These are phyloP conservation scores for Penicillium verrucosum DNA, from an alignment of 2,329 filamentous ascomycete species.

Conservation along the genomic window DNA sequence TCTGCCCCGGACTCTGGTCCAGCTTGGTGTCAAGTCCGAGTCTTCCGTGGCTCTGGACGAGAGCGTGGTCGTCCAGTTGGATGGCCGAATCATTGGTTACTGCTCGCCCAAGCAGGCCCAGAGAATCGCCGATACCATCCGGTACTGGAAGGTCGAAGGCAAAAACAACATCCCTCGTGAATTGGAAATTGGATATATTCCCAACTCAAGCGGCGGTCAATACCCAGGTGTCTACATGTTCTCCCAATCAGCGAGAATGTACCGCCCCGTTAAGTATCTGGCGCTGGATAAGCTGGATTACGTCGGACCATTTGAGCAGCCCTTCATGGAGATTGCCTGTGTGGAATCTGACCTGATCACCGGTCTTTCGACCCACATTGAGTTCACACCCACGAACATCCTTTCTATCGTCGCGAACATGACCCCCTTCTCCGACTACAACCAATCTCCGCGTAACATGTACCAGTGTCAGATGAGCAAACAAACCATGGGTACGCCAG, in stretches of 20 bases:
- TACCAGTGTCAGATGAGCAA: constrained; percentile 99
- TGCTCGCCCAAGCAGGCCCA: constrained; percentile 80
- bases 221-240: constrained; percentile 96
- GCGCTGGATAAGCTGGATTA: constrained; percentile 81
- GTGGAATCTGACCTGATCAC: constrained; percentile 82
- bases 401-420: constrained; percentile 97
- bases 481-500: constrained; percentile 97
- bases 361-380: constrained; percentile 89
- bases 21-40: constrained; percentile 72
- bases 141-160: constrained; percentile 94
- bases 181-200: constrained; percentile 89
- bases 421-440: constrained; percentile 98
- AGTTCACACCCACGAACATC: constrained; percentile 92
- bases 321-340: constrained; percentile 96
- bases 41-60: constrained; percentile 78
- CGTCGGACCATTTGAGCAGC: constrained; percentile 91
- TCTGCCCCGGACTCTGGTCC: constrained; percentile 69
- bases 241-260: constrained; percentile 79
- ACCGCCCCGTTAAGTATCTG: constrained; percentile 87
- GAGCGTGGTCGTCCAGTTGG: constrained; percentile 83
- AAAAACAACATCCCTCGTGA: constrained; percentile 74
- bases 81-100: constrained; percentile 86
- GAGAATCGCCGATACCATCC: constrained; percentile 77
- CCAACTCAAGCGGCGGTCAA: constrained; percentile 82
- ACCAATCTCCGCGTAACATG: constrained; percentile 98